Evolutionary conservation across 441 rosid genomes (phyloP).

Genomic region (Manihot esculenta): DNA sequence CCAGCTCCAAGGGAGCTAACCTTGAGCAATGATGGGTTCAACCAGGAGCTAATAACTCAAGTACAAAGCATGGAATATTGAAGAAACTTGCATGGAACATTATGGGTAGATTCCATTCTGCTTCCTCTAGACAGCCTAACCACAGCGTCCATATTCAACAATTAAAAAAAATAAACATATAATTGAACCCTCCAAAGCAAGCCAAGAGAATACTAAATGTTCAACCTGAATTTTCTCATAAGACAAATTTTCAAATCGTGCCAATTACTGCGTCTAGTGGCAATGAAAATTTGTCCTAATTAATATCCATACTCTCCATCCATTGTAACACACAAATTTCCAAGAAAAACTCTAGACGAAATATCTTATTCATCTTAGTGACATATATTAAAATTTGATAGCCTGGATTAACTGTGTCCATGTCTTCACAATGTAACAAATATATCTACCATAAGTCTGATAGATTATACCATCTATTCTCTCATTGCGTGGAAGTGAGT

Average conservation of each 20-base stretch:
- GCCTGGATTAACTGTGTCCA: no score
- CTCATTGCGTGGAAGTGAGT: neutral
- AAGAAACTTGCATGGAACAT: neutral
- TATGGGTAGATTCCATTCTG: neutral
- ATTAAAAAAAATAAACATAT: neutral
- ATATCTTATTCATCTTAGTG: neutral
- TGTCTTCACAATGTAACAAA: no score
- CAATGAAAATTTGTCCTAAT: neutral
- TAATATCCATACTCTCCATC: neutral
- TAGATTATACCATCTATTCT: no score
- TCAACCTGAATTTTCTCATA: neutral
- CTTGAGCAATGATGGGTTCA: neutral
- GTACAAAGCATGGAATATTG: neutral
- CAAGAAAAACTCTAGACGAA: neutral
- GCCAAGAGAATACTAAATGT: neutral
- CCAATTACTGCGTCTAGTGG: neutral
- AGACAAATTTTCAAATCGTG: neutral
- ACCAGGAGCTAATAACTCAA: neutral
- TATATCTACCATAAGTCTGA: neutral
- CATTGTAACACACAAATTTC: no score
- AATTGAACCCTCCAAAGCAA: neutral
- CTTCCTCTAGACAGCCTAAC: neutral
- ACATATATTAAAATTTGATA: no score
- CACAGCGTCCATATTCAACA: conserved; percentile 5
- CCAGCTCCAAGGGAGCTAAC: neutral